These are phyloP conservation scores for Yamadazyma paraphyllophila DNA, from an alignment of 805 yeast genomes.

Conservation along the genomic window DNA sequence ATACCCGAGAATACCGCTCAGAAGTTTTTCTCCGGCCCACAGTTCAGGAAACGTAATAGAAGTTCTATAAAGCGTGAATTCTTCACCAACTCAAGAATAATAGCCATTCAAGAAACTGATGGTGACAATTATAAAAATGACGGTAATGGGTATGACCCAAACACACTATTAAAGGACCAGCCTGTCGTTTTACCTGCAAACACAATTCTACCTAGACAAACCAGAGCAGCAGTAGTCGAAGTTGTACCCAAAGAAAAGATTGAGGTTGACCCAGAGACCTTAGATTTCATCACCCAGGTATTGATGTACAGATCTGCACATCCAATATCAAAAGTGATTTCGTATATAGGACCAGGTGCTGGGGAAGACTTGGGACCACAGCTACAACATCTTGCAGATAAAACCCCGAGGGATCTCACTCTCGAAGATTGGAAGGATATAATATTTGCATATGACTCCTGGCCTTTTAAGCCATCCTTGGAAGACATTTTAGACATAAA, in stretches of 20 bases:
- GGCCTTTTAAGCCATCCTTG: slow-evolving; percentile 82
- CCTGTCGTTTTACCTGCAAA: slow-evolving; percentile 31
- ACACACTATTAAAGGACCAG: slow-evolving; percentile 33
- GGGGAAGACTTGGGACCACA: slow-evolving; percentile 44
- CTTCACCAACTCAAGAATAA: slow-evolving; percentile 54
- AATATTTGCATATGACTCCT: slow-evolving; percentile 52
- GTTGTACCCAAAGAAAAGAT: slow-evolving; percentile 41
- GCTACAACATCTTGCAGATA: slow-evolving; percentile 34
- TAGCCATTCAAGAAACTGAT: slow-evolving; percentile 44
- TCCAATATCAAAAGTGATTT: slow-evolving; percentile 44
- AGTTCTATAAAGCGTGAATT: slow-evolving; percentile 64
- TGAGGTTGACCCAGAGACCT: slow-evolving; percentile 44
- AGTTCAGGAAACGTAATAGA: slow-evolving; percentile 53
- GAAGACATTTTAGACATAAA: slow-evolving; percentile 19
- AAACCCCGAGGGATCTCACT: slow-evolving; percentile 47
- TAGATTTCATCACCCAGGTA: slow-evolving; percentile 67
- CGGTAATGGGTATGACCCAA: slow-evolving; percentile 37
- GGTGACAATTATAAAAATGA: slow-evolving; percentile 20
- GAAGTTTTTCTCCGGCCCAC: slow-evolving; percentile 56
- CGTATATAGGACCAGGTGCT: slow-evolving; percentile 81
- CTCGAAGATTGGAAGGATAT: slow-evolving; percentile 54
- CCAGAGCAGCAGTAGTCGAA: slow-evolving; percentile 56
- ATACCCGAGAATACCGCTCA: slow-evolving; percentile 52
- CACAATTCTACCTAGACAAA: slow-evolving; percentile 27
- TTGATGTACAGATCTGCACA: slow-evolving; percentile 45